Percentiles rank a stretch among this genome's conserved stretches.
These are phyloP conservation scores for Scutellaria barbata DNA, from an alignment of 257 asterid species.

Conservation along the genomic window DNA sequence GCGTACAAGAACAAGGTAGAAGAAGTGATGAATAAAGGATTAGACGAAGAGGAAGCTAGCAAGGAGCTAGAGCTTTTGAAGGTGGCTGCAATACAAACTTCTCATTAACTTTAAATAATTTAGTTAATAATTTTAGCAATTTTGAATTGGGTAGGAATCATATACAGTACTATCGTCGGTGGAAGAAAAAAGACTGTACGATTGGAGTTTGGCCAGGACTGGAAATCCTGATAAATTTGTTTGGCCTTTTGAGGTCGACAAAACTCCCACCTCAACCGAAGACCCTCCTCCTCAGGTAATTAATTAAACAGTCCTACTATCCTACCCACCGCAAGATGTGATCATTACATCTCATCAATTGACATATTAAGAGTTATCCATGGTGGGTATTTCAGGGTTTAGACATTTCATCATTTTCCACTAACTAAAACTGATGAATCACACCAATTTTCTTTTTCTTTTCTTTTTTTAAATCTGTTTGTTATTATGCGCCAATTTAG, in stretches of 20 bases:
- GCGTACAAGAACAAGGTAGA: slow-evolving; percentile 61
- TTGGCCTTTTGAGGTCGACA: slow-evolving; percentile 86
- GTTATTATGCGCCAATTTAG: not conserved
- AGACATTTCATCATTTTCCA: no score
- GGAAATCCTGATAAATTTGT: slow-evolving; percentile 53
- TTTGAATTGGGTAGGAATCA: slow-evolving; percentile 52
- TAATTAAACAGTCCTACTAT: no score
- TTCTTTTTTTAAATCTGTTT: not conserved
- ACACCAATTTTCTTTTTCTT: no score
- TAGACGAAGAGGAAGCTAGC: slow-evolving; percentile 55
- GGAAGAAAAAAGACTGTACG: slow-evolving; percentile 76
- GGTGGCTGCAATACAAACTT: slow-evolving; percentile 35
- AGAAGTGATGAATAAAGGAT: slow-evolving; percentile 49
- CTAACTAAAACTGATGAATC: no score
- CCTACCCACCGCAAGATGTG: no score
- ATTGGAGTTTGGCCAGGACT: slow-evolving; percentile 80
- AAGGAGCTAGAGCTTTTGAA: slow-evolving; percentile 59
- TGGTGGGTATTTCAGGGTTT: no score
- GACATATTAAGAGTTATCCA: no score
- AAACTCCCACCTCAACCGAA: slow-evolving; percentile 40
- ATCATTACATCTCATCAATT: no score
- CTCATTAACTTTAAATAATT: not conserved
- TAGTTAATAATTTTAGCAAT: no score
- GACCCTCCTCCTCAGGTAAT: slow-evolving; percentile 71
- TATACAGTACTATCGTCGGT: slow-evolving; percentile 58